These are phyloP conservation scores for Pseudophaeomoniella oleicola DNA, from an alignment of 2,329 filamentous ascomycete genomes.

Conservation along the genomic window DNA sequence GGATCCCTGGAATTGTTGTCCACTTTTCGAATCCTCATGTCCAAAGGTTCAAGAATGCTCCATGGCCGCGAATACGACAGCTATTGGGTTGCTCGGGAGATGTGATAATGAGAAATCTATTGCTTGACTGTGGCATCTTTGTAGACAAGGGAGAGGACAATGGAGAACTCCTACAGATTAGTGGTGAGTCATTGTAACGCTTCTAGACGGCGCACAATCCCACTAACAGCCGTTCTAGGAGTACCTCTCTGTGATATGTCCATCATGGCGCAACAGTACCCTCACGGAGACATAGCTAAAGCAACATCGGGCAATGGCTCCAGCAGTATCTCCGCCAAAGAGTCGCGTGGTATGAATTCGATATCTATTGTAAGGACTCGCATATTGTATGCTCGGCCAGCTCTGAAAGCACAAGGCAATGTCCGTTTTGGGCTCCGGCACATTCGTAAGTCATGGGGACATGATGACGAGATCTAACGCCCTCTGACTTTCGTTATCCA, in stretches of 20 bases:
- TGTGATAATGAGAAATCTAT: constrained; percentile 59
- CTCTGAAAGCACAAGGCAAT: constrained; percentile 51
- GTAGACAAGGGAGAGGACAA: constrained; percentile 41
- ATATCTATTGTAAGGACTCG: constrained; percentile 68
- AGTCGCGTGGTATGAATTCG: constrained; percentile 29
- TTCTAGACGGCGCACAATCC: constrained; percentile 3
- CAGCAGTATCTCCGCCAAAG: constrained; percentile 5
- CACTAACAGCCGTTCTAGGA: constrained; percentile 12
- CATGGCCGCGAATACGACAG: constrained; percentile 63
- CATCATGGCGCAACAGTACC: background rate
- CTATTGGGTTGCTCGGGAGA: constrained; percentile 65
- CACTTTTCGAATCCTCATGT: constrained; percentile 57
- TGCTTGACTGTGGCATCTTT: constrained; percentile 69
- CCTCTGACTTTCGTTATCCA: too few relatives aligned
- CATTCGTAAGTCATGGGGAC: constrained; percentile 53
- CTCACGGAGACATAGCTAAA: constrained; percentile 3
- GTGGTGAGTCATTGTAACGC: constrained; percentile 42
- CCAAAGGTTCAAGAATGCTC: constrained; percentile 47
- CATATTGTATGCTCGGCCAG: constrained; percentile 71
- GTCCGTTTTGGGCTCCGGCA: constrained; percentile 64
- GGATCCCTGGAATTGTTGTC: constrained; percentile 51
- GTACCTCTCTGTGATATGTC: constrained; percentile 14
- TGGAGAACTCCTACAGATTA: constrained; percentile 63
- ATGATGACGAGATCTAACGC: constrained; percentile 5
- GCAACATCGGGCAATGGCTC: background rate